These are phyloP conservation scores for Jaapia argillacea DNA, from an alignment of 768 basidiomycete species.

Conservation along the genomic window DNA sequence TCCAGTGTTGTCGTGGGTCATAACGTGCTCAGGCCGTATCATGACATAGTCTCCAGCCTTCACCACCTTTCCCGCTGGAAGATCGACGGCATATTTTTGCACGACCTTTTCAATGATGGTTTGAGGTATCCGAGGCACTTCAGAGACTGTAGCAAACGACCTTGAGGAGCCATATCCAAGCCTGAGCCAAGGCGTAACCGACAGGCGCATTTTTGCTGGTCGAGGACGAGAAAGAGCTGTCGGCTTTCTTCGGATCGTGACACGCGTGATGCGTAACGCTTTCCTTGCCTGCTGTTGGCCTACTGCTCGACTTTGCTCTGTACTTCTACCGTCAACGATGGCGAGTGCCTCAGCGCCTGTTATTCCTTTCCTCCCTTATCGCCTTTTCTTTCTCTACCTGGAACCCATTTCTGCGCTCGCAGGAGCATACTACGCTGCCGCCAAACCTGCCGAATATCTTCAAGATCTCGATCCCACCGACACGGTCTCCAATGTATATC, in stretches of 20 bases:
- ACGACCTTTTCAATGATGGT: conserved; percentile 97
- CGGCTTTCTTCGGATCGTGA: too few relatives aligned
- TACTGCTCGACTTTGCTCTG: too few relatives aligned
- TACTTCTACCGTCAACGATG: too few relatives aligned
- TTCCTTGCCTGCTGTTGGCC: too few relatives aligned
- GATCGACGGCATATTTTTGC: conserved; percentile 90
- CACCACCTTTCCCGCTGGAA: conserved; percentile 69
- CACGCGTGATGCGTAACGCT: too few relatives aligned
- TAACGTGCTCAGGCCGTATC: conserved; percentile 97
- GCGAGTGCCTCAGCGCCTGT: too few relatives aligned
- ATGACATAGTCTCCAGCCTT: conserved; percentile 98
- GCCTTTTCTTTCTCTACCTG: conserved; percentile 38
- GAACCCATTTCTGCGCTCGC: conserved; percentile 41
- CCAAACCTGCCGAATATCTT: conserved; percentile 28
- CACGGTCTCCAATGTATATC: conserved; percentile 1
- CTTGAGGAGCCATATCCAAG: conserved; percentile 9
- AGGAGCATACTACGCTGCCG: conserved; percentile 37
- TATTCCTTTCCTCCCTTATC: conserved; percentile 20
- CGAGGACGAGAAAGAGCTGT: too few relatives aligned
- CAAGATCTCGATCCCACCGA: conserved; percentile 22
- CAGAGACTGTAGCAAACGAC: conserved; percentile 22
- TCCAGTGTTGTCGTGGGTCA: conserved; percentile 98
- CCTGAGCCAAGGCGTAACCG: not conserved
- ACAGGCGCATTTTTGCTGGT: conserved; percentile 2
- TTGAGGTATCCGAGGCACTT: conserved; percentile 43